A percentile compares a stretch with the other conserved stretches of the same genome.
These are phyloP conservation scores for Trametes cinnabarina DNA, from an alignment of 768 basidiomycete genomes.

Conservation along the genomic window DNA sequence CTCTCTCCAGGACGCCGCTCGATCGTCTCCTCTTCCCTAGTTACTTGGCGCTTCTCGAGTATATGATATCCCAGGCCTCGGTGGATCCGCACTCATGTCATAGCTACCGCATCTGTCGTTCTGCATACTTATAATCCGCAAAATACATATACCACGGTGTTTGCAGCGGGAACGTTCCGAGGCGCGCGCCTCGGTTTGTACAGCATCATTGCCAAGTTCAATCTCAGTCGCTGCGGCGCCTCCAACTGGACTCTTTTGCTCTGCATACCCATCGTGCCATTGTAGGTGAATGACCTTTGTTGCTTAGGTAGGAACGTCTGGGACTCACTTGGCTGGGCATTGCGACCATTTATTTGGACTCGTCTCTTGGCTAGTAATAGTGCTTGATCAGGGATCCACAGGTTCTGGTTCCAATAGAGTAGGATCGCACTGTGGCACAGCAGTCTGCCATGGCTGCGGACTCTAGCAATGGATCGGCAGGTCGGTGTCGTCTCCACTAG, in stretches of 20 bases:
- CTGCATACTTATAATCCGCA: constrained; percentile 14
- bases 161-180: not conserved
- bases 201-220: not conserved
- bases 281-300: no score
- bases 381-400: no score
- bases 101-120: constrained; percentile 16
- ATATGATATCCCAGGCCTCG: constrained; percentile 15
- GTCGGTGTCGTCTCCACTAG: not conserved
- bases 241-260: no score
- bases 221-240: no score
- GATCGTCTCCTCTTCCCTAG: not conserved
- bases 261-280: no score
- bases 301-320: no score
- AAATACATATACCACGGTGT: constrained; percentile 16
- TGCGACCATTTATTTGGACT: no score
- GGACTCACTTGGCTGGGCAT: no score
- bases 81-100: constrained; percentile 15
- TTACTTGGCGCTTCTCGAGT: constrained; percentile 8
- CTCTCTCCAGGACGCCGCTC: constrained; percentile 1
- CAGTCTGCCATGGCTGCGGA: not conserved
- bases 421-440: no score
- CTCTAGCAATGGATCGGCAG: not conserved
- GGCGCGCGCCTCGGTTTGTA: not conserved
- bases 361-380: no score
- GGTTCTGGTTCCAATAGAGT: no score